A percentile compares a stretch with the other conserved stretches of the same genome.
Evolutionary conservation across 305 asterid species (phyloP).

Genomic region (Fraxinus greggii): DNA sequence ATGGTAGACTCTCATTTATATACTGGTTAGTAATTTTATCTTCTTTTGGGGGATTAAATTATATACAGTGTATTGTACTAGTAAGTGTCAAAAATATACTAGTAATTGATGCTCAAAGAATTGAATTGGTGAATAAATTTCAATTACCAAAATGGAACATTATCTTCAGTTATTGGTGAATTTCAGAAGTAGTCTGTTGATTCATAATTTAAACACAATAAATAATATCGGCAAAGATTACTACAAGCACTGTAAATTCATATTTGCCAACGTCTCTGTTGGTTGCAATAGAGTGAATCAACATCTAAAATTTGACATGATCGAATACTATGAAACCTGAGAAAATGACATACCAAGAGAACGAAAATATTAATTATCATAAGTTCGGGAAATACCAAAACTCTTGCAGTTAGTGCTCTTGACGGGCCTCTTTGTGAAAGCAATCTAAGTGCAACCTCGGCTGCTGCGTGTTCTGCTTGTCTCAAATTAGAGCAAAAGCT

Average conservation of each 20-base stretch:
- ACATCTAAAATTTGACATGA: background rate
- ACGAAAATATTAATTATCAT: slow-evolving; percentile 1
- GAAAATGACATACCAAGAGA: background rate
- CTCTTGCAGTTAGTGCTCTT: slow-evolving; percentile 52
- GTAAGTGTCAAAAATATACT: background rate
- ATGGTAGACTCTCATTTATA: background rate
- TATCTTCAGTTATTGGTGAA: background rate
- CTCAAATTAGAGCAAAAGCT: slow-evolving; percentile 44
- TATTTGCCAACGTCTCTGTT: background rate
- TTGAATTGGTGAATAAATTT: background rate
- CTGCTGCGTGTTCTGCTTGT: slow-evolving; percentile 76
- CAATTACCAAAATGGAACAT: background rate
- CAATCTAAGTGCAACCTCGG: slow-evolving; percentile 60
- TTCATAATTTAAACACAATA: background rate
- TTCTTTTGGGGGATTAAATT: background rate
- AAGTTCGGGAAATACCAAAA: slow-evolving; percentile 36
- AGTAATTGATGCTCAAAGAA: background rate
- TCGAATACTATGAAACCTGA: background rate
- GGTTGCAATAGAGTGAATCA: background rate
- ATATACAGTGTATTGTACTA: background rate
- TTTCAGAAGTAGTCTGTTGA: background rate
- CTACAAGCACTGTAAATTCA: background rate
- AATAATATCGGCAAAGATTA: background rate
- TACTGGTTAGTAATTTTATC: background rate
- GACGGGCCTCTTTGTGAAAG: slow-evolving; percentile 63